These are phyloP conservation scores for Rhynchosporium secalis DNA, from an alignment of 2,329 filamentous ascomycete genomes.

Conservation along the genomic window DNA sequence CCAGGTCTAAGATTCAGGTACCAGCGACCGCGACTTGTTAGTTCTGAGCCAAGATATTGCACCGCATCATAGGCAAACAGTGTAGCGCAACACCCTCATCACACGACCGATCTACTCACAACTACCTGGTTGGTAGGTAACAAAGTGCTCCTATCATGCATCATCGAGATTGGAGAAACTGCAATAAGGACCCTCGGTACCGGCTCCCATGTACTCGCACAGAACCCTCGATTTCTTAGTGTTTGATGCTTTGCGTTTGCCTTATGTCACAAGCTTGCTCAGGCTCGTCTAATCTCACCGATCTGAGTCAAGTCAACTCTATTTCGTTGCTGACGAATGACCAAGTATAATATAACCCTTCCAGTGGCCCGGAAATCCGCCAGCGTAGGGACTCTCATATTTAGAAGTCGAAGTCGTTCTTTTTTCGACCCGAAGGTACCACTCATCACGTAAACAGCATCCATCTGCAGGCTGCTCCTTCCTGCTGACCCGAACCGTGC, in stretches of 20 bases:
- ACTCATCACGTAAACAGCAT: not conserved
- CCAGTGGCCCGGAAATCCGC: no score
- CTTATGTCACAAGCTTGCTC: no score
- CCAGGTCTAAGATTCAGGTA: not conserved
- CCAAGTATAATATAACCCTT: not conserved
- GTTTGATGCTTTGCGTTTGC: not conserved
- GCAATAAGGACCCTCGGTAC: no score
- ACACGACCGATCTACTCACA: not conserved
- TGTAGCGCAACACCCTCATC: not conserved
- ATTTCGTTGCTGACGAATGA: not conserved
- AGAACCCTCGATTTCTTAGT: not conserved
- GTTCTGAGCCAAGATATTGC: not conserved
- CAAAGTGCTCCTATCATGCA: not conserved
- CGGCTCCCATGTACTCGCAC: no score
- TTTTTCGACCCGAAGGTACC: not conserved
- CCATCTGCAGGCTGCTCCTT: not conserved
- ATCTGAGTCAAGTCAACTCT: no score
- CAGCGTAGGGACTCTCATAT: no score
- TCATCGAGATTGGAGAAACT: no score
- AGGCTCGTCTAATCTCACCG: no score
- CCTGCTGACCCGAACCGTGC: constrained; percentile 2
- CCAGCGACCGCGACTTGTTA: not conserved
- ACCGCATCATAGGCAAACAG: not conserved
- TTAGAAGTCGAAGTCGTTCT: not conserved
- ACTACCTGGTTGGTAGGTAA: not conserved